A percentile compares a stretch with the other conserved stretches of the same genome.
Conservation (phyloP, 23 red algal species). For the Rhodosorus marinus region DNA sequence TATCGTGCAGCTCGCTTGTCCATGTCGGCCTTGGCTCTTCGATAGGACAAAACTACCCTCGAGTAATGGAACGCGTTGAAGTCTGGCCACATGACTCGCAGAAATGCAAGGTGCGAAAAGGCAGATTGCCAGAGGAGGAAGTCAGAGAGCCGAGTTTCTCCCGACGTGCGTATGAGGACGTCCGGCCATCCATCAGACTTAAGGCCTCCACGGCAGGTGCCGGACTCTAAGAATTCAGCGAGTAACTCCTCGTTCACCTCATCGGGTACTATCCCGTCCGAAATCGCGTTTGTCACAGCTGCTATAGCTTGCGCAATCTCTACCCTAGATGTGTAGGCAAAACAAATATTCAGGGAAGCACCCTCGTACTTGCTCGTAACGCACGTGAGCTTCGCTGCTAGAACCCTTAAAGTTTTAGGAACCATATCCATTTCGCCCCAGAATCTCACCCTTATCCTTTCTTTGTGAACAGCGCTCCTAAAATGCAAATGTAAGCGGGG, state of each 20-base stretch:
- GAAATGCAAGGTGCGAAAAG: slow-evolving; percentile 16
- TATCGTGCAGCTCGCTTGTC: no score
- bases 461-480: no score
- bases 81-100: slow-evolving; percentile 81
- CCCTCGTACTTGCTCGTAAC: slow-evolving; percentile 20
- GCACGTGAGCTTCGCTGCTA: no score
- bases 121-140: slow-evolving; percentile 66
- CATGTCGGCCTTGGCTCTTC: no score
- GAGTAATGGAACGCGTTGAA: slow-evolving; percentile 63
- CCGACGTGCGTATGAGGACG: slow-evolving; percentile 68
- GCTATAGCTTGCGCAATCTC: slow-evolving; percentile 32
- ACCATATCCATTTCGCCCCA: no score
- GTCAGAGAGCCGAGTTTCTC: slow-evolving; percentile 62
- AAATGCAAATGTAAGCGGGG: no score
- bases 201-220: no score
- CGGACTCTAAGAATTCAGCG: slow-evolving; percentile 2
- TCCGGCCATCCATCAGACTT: slow-evolving; percentile 9
- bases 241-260: background rate
- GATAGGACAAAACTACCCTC: slow-evolving; percentile 47
- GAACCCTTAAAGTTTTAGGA: no score
- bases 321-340: slow-evolving; percentile 52
- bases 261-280: background rate
- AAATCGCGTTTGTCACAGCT: background rate
- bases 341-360: slow-evolving; percentile 62
- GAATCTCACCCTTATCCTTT: no score